Base-by-base conservation (phyloP, 73 alveolate genomes). In the Paramecium pentaurelia region DNA sequence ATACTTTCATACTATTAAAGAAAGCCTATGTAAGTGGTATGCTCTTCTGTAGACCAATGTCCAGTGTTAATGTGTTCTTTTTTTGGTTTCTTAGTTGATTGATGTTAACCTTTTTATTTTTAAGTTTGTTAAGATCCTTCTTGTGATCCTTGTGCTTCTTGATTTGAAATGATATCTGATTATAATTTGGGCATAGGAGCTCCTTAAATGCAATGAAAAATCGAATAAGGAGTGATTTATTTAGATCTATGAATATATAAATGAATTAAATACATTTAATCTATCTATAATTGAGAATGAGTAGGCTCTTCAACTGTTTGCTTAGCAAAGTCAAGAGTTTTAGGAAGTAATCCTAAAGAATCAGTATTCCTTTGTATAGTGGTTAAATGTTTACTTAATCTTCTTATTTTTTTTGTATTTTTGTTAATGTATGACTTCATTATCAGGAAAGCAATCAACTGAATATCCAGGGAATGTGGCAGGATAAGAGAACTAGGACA, bases 31-130 rank as follows among this genome's bases (percentile, higher is more conserved):
- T 80, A 80, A 45, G 91, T 80, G 6, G 47, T 20, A 80, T 80
- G 91, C 27, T 80, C 91, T 25, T 80, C 91, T 12, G 77, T 47
- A 4, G 77, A 45, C 91, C 91, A 80, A 80, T 80, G 91, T 42
- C 91, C 91, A 45, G 91, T 80, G 47, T 80, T 80, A 27, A 80
- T 80, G 58, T 80, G 91, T 20, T 80, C 91, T 80, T 80, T 80
- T 80, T 80, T 80, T 25, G 91, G 91, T 47, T 80, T 80, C 75
- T 80, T 80, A 14, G 91, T 80, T 47, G 38, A 37, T 73, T 73
- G 36, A 27, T 73, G 87, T 20, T 73, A 40, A 3, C 60, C 87
- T 73, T 73, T 73, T 38, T 73, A 73, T 73, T 73, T 73, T 36
- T 37, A 20, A 10, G 87, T 73, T 22, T 36, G 22, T 73, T 73